These are phyloP conservation scores for Zygosaccharomyces siamensis DNA, from an alignment of 805 yeast genomes.

Conservation along the genomic window DNA sequence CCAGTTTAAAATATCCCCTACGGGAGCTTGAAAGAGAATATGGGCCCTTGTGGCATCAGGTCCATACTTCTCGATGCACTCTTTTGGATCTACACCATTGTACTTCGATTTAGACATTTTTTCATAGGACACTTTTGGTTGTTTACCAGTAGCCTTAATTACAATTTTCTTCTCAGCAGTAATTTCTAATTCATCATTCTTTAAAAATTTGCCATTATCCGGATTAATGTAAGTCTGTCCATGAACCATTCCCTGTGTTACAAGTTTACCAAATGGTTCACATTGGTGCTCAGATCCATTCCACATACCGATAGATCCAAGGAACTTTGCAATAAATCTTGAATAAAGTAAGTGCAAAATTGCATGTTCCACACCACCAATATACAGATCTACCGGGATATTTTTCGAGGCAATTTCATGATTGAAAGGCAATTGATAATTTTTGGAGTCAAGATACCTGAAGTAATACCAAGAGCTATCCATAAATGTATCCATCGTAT, in stretches of 20 bases:
- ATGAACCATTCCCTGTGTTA: slow-evolving; percentile 98
- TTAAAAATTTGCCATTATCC: slow-evolving; percentile 63
- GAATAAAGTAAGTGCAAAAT: slow-evolving; percentile 85
- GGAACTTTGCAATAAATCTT: slow-evolving; percentile 77
- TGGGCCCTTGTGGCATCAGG: slow-evolving; percentile 95
- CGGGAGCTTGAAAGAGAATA: slow-evolving; percentile 86
- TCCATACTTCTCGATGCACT: slow-evolving; percentile 71
- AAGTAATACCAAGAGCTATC: slow-evolving; percentile 97
- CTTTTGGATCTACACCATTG: slow-evolving; percentile 88
- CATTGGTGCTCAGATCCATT: slow-evolving; percentile 50
- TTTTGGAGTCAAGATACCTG: slow-evolving; percentile 73
- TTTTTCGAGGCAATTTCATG: slow-evolving; percentile 43
- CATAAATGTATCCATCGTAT: slow-evolving; percentile 98
- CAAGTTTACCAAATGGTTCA: slow-evolving; percentile 76
- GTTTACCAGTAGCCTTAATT: slow-evolving; percentile 45
- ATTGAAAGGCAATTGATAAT: slow-evolving; percentile 50
- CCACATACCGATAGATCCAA: slow-evolving; percentile 66
- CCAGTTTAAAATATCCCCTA: slow-evolving; percentile 80
- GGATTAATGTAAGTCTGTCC: slow-evolving; percentile 81
- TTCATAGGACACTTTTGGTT: slow-evolving; percentile 61
- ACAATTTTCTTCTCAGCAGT: slow-evolving; percentile 35
- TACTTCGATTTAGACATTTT: slow-evolving; percentile 96
- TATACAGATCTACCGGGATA: slow-evolving; percentile 84
- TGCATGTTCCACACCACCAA: slow-evolving; percentile 97
- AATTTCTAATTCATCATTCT: slow-evolving; percentile 65